Evolutionary conservation across 331 rosid species (phyloP).

Genomic region (Cydonia oblonga): DNA sequence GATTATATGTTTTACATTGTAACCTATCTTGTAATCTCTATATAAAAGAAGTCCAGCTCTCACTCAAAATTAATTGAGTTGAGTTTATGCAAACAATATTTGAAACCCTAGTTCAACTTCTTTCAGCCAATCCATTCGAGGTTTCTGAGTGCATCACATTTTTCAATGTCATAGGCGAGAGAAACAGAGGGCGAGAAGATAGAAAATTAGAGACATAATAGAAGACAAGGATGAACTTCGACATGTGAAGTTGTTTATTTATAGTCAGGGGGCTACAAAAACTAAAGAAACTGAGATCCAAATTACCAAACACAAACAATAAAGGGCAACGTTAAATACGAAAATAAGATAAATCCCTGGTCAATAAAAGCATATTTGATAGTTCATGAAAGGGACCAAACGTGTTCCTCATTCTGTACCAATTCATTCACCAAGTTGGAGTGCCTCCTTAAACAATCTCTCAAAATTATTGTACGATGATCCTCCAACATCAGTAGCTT

Average conservation of each 20-base stretch:
- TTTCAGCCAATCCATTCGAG: background rate
- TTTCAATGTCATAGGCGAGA: background rate
- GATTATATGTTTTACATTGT: too few relatives aligned
- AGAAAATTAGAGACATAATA: background rate
- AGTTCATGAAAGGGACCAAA: too few relatives aligned
- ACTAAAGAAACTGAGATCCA: background rate
- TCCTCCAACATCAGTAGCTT: constrained; percentile 25
- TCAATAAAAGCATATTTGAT: too few relatives aligned
- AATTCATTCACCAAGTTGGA: background rate
- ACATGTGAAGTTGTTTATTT: background rate
- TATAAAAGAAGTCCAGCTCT: too few relatives aligned
- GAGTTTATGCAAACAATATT: too few relatives aligned
- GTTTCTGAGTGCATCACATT: background rate
- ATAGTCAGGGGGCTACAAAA: background rate
- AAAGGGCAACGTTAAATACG: background rate
- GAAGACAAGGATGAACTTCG: too few relatives aligned
- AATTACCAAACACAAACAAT: background rate
- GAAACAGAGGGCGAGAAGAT: background rate
- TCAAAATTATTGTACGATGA: constrained; percentile 29
- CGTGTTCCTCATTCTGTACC: background rate
- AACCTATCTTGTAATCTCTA: too few relatives aligned
- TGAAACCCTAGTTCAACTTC: too few relatives aligned
- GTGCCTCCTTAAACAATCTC: constrained; percentile 18
- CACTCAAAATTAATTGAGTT: too few relatives aligned
- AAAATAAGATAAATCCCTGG: background rate